phyloP scores from a whole-genome alignment of 148 eudicot genomes.

The Vaccinium macrocarpon region DNA sequence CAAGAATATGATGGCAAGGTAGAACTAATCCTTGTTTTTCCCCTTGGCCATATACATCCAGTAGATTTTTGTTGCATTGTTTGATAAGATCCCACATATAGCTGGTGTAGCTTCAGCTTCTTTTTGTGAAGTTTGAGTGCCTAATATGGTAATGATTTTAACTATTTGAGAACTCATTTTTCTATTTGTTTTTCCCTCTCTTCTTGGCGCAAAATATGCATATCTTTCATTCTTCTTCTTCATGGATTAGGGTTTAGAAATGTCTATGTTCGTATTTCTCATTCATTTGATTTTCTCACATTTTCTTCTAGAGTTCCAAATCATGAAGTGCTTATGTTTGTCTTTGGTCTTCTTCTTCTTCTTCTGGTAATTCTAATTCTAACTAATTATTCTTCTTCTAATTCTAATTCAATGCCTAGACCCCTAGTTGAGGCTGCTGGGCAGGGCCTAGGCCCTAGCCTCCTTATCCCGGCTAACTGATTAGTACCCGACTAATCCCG shows the following conservation, averaged over 20 bases:
- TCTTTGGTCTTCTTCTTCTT: not conserved
- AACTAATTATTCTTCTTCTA: not conserved
- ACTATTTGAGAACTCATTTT: not conserved
- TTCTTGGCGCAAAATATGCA: not conserved
- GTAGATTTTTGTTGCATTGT: not conserved
- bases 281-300: not conserved
- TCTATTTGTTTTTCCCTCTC: not conserved
- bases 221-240: not conserved
- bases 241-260: not conserved
- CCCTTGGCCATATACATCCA: not conserved
- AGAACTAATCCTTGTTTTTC: not conserved
- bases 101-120: not conserved
- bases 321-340: not conserved
- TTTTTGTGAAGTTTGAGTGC: not conserved
- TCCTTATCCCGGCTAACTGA: too few species aligned
- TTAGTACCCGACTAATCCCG: too few species aligned
- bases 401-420: not conserved
- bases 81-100: not conserved
- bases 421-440: too few species aligned
- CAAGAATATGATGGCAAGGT: constrained; percentile 98
- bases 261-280: not conserved
- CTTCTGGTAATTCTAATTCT: too few species aligned
- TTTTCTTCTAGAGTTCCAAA: not conserved
- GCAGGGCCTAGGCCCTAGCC: too few species aligned
- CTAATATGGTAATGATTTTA: not conserved